Base-by-base conservation (phyloP, 2,329 filamentous ascomycete species). In the Incumbomyces lentus region DNA sequence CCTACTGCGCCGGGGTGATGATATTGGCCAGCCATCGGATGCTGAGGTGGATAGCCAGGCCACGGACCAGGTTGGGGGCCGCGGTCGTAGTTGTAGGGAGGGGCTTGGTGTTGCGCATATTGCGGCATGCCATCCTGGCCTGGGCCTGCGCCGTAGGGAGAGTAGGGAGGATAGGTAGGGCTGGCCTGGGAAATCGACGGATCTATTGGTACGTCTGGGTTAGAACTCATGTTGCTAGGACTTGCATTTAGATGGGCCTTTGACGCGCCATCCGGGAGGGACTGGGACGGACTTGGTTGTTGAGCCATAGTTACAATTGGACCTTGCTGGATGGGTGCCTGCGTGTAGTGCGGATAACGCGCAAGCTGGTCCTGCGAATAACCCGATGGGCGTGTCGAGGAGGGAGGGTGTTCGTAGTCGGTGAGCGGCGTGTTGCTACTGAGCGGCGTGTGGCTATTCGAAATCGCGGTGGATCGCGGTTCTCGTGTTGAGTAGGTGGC, bases 121-220 rank as follows among this genome's bases (percentile, higher is more conserved):
- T 55, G 55, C 13, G 68, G 69, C 60, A 76, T 74, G 84, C 95
- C 92, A 58, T 94, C 86, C 74, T 88, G 83, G 56, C 81, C 82
- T 55, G 82, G 82, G 29, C 44, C 44, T 48, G 84, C 79, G 49
- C 80, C 80, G 69, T 95, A 95, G 31, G 89, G 86, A 58, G 88
- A 90, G 68, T 94, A 93, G 54, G 80, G 78, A 55, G 87, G 84
- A 66, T 94, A 95, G 60, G 86, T 89, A 51, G 90, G 89, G 75
- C 87, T 95, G 63, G 87, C 85, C 61, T 86, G 82, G 68, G 88
- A 85, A 67, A 95, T 95, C 68, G 88, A 93, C 63, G 89, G 88
- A 93, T 95, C 90, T 95, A 94, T 89, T 83, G 87, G 87, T 75
- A 93, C 81, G 81, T 87, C 83, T 79, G 78, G 79, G 87, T 95